Evolutionary conservation across 2,329 filamentous ascomycete genomes (phyloP).

Genomic region (Trichophyton benhamiae): DNA sequence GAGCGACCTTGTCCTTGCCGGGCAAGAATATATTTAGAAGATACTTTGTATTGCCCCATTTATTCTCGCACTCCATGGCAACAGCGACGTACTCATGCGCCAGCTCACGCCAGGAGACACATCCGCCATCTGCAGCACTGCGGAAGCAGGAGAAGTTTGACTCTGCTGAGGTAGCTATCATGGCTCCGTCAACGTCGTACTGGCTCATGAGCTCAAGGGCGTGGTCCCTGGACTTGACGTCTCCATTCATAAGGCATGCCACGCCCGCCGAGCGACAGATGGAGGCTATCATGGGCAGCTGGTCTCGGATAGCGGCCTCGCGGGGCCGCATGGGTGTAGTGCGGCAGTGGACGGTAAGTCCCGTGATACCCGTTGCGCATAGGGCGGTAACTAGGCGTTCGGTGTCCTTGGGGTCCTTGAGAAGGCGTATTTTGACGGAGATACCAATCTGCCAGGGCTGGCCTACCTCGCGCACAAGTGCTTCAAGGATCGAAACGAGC

Average conservation of each 20-base stretch:
- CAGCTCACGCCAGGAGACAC: constrained; percentile 63
- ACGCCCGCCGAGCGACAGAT: constrained; percentile 77
- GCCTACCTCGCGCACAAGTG: constrained; percentile 66
- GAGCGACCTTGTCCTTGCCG: constrained; percentile 56
- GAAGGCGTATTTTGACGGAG: constrained; percentile 87
- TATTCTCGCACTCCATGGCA: constrained; percentile 68
- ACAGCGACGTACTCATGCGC: constrained; percentile 62
- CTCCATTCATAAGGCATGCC: constrained; percentile 90
- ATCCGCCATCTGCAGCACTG: constrained; percentile 53
- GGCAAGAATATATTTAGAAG: constrained; percentile 75
- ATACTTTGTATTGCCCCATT: constrained; percentile 87
- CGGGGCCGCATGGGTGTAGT: constrained; percentile 91
- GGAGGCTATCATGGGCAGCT: constrained; percentile 69
- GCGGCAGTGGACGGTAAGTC: constrained; percentile 85
- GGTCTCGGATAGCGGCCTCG: constrained; percentile 73
- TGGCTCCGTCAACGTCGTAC: constrained; percentile 81
- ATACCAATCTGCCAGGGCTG: constrained; percentile 77
- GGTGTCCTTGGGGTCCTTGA: constrained; percentile 65
- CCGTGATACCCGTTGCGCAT: constrained; percentile 78
- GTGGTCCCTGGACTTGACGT: constrained; percentile 64
- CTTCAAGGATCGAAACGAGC: constrained; percentile 69
- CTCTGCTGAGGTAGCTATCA: constrained; percentile 93
- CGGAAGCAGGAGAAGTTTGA: constrained; percentile 83
- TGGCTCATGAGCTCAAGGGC: constrained; percentile 59
- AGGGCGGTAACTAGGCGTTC: constrained; percentile 64